These are phyloP conservation scores for Babesia bovis DNA, from an alignment of 169 alveolate species.

Conservation along the genomic window DNA sequence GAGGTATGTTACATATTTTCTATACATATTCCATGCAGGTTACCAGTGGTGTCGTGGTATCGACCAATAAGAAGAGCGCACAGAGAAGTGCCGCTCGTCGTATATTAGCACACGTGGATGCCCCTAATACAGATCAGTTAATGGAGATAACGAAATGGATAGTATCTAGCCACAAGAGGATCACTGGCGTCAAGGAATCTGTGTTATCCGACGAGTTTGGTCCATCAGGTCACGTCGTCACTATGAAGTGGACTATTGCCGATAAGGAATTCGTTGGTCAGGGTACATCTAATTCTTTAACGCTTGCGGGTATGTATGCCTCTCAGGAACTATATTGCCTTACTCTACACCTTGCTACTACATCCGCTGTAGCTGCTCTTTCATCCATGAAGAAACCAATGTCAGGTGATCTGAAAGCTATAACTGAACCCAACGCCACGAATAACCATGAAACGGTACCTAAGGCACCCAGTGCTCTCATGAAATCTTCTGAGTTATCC, in stretches of 20 bases:
- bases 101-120: constrained; percentile 15
- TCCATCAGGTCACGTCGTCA: constrained; percentile 36
- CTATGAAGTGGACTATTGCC: constrained; percentile 29
- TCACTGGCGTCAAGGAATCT: constrained; percentile 9
- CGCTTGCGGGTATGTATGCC: constrained; percentile 57
- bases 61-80: constrained; percentile 52
- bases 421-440: neutral
- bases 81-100: constrained; percentile 49
- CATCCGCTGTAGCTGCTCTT: neutral
- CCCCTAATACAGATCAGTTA: constrained; percentile 40
- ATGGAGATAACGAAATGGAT: constrained; percentile 62
- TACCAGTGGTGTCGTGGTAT: constrained; percentile 24
- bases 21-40: neutral
- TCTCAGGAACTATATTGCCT: constrained; percentile 39
- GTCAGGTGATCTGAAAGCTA: too few relatives aligned
- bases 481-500: constrained; percentile 28
- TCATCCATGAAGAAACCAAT: neutral
- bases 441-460: neutral
- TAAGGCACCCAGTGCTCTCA: neutral
- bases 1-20: constrained; percentile 7
- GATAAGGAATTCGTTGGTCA: constrained; percentile 20
- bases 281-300: constrained; percentile 31
- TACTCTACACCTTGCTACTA: constrained; percentile 5
- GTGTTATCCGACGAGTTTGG: constrained; percentile 22
- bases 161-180: constrained; percentile 41